phyloP scores from a whole-genome alignment of 148 eudicot species.

The Rhododendron kiyosumense region DNA sequence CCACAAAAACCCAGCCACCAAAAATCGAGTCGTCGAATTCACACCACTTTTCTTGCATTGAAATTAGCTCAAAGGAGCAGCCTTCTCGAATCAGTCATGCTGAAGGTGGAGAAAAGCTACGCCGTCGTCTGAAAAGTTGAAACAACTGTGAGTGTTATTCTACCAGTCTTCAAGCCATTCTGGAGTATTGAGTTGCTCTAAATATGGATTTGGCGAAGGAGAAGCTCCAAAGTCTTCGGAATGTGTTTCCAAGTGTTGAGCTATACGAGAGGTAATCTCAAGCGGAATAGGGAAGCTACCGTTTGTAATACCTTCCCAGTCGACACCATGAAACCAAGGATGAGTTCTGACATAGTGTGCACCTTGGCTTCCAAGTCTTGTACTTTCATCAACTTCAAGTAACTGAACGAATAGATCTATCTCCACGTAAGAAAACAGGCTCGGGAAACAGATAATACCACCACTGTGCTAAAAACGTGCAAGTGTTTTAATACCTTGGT shows the following conservation, averaged over 20 bases:
- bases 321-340: slow-evolving; percentile 64
- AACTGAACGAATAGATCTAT: slow-evolving; percentile 36
- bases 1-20: neutral
- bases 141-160: neutral
- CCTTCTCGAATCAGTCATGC: neutral
- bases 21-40: neutral
- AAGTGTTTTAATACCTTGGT: slow-evolving; percentile 48
- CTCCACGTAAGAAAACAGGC: neutral
- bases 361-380: slow-evolving; percentile 71
- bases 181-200: slow-evolving; percentile 49
- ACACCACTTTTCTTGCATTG: neutral
- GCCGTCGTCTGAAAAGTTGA: neutral
- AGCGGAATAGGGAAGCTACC: slow-evolving; percentile 41
- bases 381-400: slow-evolving; percentile 75
- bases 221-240: slow-evolving; percentile 35
- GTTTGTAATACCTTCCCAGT: slow-evolving; percentile 58
- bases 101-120: neutral
- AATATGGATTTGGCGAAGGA: slow-evolving; percentile 35
- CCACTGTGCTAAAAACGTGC: neutral
- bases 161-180: slow-evolving; percentile 99
- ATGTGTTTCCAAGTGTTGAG: slow-evolving; percentile 43
- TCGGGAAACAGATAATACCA: neutral
- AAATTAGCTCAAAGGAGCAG: neutral
- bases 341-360: slow-evolving; percentile 62
- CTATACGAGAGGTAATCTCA: slow-evolving; percentile 60